These are phyloP conservation scores for Metarhizium humberi DNA, from an alignment of 2,329 filamentous ascomycete genomes.

Conservation along the genomic window DNA sequence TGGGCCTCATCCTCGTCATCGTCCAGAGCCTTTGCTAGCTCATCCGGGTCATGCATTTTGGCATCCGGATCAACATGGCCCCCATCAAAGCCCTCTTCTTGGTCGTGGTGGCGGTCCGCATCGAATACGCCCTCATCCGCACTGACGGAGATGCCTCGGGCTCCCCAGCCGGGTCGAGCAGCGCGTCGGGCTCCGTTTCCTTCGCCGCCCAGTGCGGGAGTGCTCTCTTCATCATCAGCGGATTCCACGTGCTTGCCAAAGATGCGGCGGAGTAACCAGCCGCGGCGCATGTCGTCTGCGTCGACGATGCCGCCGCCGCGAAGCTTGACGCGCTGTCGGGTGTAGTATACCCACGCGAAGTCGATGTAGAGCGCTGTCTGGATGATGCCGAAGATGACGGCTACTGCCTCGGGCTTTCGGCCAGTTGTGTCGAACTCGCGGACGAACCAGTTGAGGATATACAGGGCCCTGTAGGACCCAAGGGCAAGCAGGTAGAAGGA, in stretches of 20 bases:
- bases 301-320: constrained; percentile 80
- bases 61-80: constrained; percentile 47
- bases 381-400: constrained; percentile 76
- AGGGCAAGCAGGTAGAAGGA: constrained; percentile 90
- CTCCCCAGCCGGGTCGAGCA: constrained; percentile 48
- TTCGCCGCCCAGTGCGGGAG: constrained; percentile 34
- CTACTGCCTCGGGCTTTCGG: constrained; percentile 56
- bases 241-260: constrained; percentile 51
- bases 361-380: constrained; percentile 88
- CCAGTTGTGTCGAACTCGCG: constrained; percentile 52
- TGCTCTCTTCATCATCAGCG: constrained; percentile 54
- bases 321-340: constrained; percentile 86
- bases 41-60: constrained; percentile 58
- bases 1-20: constrained; percentile 38
- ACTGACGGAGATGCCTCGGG: constrained; percentile 56
- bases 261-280: constrained; percentile 74
- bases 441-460: constrained; percentile 85
- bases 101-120: constrained; percentile 36
- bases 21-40: constrained; percentile 49
- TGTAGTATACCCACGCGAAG: constrained; percentile 96
- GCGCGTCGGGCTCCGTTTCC: constrained; percentile 18
- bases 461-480: constrained; percentile 79
- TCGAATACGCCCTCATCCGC: constrained; percentile 53
- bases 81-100: constrained; percentile 35
- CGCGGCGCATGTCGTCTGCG: constrained; percentile 74